A percentile compares a stretch with the other conserved stretches of the same genome.
These are phyloP conservation scores for Euptelea pleiosperma DNA, from an alignment of 164 flowering plant genomes.

Conservation along the genomic window DNA sequence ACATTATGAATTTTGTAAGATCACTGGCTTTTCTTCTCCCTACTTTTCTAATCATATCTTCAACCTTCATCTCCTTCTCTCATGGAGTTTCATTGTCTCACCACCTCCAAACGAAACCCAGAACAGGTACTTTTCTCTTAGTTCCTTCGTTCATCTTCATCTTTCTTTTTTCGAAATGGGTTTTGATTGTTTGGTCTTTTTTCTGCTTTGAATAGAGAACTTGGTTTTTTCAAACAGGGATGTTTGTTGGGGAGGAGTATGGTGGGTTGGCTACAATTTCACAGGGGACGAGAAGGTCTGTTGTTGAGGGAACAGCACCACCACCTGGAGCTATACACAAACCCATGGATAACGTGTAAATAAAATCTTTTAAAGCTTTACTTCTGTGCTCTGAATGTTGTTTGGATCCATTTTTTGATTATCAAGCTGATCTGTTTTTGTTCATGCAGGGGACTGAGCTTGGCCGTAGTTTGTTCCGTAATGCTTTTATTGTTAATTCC, in stretches of 20 bases:
- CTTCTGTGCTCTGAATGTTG: neutral
- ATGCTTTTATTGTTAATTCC: constrained; percentile 76
- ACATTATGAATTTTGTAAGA: constrained; percentile 11
- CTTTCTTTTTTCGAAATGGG: neutral
- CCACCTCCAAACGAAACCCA: neutral
- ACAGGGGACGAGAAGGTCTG: constrained; percentile 24
- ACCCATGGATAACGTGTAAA: constrained; percentile 57
- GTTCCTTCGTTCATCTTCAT: too few relatives aligned
- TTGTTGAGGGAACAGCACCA: constrained; percentile 15
- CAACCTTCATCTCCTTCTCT: constrained; percentile 8
- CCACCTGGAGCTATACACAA: constrained; percentile 36
- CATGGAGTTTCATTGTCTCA: constrained; percentile 11
- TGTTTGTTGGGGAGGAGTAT: constrained; percentile 6
- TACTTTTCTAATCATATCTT: constrained; percentile 8
- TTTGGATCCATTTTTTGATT: constrained; percentile 2
- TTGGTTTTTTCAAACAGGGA: constrained; percentile 7
- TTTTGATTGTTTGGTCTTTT: neutral
- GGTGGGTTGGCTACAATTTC: constrained; percentile 11
- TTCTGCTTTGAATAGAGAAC: neutral
- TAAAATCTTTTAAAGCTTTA: neutral
- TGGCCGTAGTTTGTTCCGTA: constrained; percentile 63
- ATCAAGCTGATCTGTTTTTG: constrained; percentile 11
- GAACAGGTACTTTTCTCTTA: constrained; percentile 1
- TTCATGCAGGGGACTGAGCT: constrained; percentile 63
- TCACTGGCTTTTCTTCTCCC: constrained; percentile 5